Evolutionary conservation across 1,284 basidiomycete genomes (phyloP).

Genomic region (Phenoliferia sp.): DNA sequence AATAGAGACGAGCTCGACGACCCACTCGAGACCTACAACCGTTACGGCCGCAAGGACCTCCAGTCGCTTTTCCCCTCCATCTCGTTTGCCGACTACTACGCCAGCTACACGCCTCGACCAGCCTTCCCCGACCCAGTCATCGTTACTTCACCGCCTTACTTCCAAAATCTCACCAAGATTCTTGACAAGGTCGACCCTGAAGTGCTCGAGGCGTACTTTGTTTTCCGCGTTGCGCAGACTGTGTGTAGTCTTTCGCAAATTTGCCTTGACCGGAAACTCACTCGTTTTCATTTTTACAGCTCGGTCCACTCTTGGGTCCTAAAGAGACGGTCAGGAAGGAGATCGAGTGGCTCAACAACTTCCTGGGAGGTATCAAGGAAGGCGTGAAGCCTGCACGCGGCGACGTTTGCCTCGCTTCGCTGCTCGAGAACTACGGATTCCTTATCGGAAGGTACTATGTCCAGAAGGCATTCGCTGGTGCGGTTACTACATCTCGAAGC

Average conservation of each 20-base stretch:
- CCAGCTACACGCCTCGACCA: constrained; percentile 68
- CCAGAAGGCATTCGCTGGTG: constrained; percentile 66
- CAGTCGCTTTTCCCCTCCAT: constrained; percentile 59
- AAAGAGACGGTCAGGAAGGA: constrained; percentile 71
- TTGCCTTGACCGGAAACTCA: constrained; percentile 41
- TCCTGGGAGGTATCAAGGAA: constrained; percentile 75
- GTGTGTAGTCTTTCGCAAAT: constrained; percentile 30
- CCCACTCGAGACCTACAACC: constrained; percentile 86
- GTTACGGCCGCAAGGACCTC: constrained; percentile 64
- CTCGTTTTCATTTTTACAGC: constrained; percentile 27
- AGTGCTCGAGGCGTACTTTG: constrained; percentile 80
- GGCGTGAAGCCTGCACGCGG: constrained; percentile 77
- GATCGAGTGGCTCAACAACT: constrained; percentile 62
- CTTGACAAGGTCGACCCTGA: constrained; percentile 64
- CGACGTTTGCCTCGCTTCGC: constrained; percentile 52
- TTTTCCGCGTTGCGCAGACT: constrained; percentile 39
- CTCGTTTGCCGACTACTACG: constrained; percentile 71
- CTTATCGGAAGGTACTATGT: constrained; percentile 64
- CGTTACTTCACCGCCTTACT: constrained; percentile 77
- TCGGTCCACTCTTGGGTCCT: constrained; percentile 63
- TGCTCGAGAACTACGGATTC: constrained; percentile 49
- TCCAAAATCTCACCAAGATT: constrained; percentile 61
- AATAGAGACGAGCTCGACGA: constrained; percentile 56
- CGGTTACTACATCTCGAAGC: background rate
- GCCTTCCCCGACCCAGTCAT: constrained; percentile 70